Conservation (phyloP, 2,329 filamentous ascomycete genomes). For the Mycosphaerelloides madeirae region DNA sequence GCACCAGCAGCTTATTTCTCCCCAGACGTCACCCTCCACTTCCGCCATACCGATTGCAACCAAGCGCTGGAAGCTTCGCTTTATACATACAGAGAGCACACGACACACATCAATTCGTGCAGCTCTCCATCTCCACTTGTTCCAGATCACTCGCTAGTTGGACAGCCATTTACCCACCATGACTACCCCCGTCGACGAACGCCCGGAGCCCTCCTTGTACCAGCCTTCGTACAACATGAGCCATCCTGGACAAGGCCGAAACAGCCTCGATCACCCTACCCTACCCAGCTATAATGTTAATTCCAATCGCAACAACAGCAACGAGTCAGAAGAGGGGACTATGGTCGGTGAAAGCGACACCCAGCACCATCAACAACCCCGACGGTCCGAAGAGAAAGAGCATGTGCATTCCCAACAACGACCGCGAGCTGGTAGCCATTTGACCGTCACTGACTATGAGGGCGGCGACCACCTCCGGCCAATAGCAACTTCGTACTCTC, state of each 20-base stretch:
- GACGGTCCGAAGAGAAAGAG: conserved; percentile 7
- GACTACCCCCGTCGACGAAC: conserved; percentile 33
- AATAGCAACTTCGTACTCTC: conserved; percentile 47
- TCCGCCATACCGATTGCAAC: background rate
- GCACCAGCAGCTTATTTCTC: background rate
- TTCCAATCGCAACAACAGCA: conserved; percentile 14
- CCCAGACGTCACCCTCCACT: background rate
- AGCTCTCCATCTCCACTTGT: background rate
- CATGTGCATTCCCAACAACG: conserved; percentile 11
- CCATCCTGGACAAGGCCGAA: conserved; percentile 12
- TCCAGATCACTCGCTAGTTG: conserved; percentile 15
- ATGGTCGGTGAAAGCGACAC: conserved; percentile 30
- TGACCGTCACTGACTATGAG: conserved; percentile 43
- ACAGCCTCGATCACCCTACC: conserved; percentile 14
- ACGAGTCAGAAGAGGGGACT: conserved; percentile 30
- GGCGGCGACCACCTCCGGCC: conserved; percentile 27
- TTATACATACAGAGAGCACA: background rate
- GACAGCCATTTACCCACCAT: conserved; percentile 19
- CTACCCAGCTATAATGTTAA: conserved; percentile 33
- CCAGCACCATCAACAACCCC: conserved; percentile 7
- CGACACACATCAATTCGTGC: background rate
- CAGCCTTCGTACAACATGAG: conserved; percentile 24
- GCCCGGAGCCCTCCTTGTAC: conserved; percentile 31
- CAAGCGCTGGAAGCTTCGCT: background rate
- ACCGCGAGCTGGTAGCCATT: conserved; percentile 34